Evolutionary conservation across 106 monocot genomes (phyloP).

Genomic region (Agapanthus africanus): DNA sequence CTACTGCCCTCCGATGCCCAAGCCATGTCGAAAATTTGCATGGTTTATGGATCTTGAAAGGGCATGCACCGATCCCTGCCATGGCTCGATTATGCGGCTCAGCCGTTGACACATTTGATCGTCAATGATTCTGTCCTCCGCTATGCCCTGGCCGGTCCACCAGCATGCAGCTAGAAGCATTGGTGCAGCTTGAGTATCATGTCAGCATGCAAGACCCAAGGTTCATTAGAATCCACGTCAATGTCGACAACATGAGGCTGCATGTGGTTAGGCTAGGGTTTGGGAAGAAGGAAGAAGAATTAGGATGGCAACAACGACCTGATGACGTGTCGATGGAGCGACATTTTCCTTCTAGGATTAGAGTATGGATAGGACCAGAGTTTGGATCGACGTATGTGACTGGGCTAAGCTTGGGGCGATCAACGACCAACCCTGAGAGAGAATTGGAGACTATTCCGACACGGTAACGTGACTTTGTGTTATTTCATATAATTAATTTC

Average conservation of each 20-base stretch:
- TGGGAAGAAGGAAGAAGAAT: slow-evolving; percentile 3
- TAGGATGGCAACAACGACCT: not conserved
- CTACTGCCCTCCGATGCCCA: no score
- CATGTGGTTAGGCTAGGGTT: slow-evolving; percentile 44
- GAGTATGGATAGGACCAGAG: slow-evolving; percentile 50
- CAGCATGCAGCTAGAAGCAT: slow-evolving; percentile 72
- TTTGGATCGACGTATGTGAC: slow-evolving; percentile 31
- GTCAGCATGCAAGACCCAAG: slow-evolving; percentile 29
- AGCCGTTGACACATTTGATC: slow-evolving; percentile 4
- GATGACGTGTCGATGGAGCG: slow-evolving; percentile 9
- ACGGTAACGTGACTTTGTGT: no score
- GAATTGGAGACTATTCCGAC: slow-evolving; percentile 40
- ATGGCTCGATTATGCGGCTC: slow-evolving; percentile 18
- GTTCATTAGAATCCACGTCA: slow-evolving; percentile 33
- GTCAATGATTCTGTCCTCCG: slow-evolving; percentile 37
- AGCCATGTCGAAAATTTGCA: slow-evolving; percentile 39
- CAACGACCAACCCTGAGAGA: slow-evolving; percentile 56
- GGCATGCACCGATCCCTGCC: slow-evolving; percentile 49
- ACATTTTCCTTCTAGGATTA: slow-evolving; percentile 70
- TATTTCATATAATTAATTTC: no score
- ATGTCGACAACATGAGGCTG: slow-evolving; percentile 56
- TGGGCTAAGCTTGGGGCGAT: slow-evolving; percentile 57
- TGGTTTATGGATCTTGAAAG: slow-evolving; percentile 51
- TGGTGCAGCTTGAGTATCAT: slow-evolving; percentile 52
- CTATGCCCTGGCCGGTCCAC: slow-evolving; percentile 64